Base-by-base conservation (phyloP, 108 stramenopile species). In the Cyclostephanos tholiformis region DNA sequence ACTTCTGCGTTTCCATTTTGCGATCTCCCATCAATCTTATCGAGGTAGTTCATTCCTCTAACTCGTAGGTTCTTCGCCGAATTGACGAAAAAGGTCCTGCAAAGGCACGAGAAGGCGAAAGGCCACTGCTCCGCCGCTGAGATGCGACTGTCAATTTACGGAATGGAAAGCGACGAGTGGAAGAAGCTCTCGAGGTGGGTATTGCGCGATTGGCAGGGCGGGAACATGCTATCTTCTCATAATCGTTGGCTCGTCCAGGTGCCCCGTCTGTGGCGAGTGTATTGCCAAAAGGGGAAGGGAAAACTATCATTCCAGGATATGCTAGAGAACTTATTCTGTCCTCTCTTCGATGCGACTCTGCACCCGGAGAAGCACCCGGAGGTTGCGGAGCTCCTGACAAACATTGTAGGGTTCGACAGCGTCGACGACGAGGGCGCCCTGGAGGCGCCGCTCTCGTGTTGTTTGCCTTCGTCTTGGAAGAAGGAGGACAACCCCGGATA, bases 241-340 rank as follows among this genome's bases (percentile, higher is more conserved):
- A 96, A 99, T 68, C 97, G 98, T 22, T 99, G 99, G 99, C 38
- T 99, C 61, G 91, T 99, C 29, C 99, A 99, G 80, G 85, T 97
- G 43, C 99, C 97, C 8, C 83, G 99, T 5, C 72, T 99, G 35
- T 99, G 97, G 97, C 72, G 95, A 23, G 92, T 99, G 50, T 99
- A 89, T 79, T 86, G 94, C 56, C 77, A 67, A 59, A 91, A 94
- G 69, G 87, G 85, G 2, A 53, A 63, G 27, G 81, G 75, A 7
- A 66, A 71, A 8, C 36, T 67, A 6, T 80, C 85, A n/a, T 99
- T 97, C 67, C 79, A 88, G 49, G 89, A 97, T 51, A 98, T 99
- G 97, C 72, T 99, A 13, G 85, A 95, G 67, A 98, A 99, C 79
- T 91, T 99, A 32, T 99, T 99, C 72, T 71, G 69, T 58, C 99